These are phyloP conservation scores for Begonia masoniana DNA, from an alignment of 306 rosid genomes.

Conservation along the genomic window DNA sequence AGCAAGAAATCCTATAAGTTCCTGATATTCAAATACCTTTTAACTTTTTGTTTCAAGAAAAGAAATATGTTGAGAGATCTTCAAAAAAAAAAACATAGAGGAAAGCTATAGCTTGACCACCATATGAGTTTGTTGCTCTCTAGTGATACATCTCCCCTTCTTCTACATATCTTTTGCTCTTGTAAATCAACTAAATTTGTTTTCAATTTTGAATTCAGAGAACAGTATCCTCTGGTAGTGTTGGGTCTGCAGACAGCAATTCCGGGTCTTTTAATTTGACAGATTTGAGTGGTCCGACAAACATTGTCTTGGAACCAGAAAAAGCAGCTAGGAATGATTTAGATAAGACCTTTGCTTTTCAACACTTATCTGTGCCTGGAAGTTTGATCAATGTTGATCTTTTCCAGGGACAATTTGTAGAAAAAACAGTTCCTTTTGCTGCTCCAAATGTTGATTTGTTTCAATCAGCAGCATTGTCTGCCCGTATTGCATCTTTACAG, in stretches of 20 bases:
- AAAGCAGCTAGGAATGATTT: constrained; percentile 26
- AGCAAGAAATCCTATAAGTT: too few relatives aligned
- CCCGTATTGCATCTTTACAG: constrained; percentile 12
- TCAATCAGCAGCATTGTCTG: constrained; percentile 22
- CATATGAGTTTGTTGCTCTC: background rate
- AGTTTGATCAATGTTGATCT: constrained; percentile 29
- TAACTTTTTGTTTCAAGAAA: too few relatives aligned
- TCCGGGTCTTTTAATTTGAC: constrained; percentile 32
- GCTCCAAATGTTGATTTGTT: constrained; percentile 40
- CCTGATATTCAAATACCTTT: too few relatives aligned
- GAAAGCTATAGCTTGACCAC: background rate
- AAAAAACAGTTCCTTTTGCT: constrained; percentile 19
- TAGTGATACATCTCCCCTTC: background rate
- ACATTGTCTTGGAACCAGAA: constrained; percentile 30
- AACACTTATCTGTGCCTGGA: constrained; percentile 30
- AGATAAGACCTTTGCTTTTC: constrained; percentile 19
- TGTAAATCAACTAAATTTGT: constrained; percentile 11
- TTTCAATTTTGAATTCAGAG: constrained; percentile 28
- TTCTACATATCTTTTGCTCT: constrained; percentile 4
- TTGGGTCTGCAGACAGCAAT: constrained; percentile 40
- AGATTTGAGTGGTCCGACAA: constrained; percentile 34
- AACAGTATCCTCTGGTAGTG: constrained; percentile 38
- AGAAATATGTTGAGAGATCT: too few relatives aligned
- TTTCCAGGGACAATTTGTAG: constrained; percentile 17
- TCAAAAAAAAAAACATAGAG: background rate